Percentiles rank a stretch among this genome's conserved stretches.
phyloP scores from a whole-genome alignment of 805 yeast genomes.

The Candida chilensis region DNA sequence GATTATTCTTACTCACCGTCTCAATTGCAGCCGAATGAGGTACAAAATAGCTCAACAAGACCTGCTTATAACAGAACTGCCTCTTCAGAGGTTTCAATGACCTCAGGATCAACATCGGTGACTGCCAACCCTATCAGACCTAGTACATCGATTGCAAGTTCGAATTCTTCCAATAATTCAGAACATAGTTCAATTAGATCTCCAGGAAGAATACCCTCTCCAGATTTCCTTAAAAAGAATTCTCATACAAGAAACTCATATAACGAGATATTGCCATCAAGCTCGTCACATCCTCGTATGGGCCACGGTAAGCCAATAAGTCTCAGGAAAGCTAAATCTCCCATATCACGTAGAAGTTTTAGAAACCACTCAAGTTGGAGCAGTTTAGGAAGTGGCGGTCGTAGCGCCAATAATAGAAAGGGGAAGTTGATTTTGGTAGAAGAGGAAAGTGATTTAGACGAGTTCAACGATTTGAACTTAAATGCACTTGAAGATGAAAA shows the following conservation, averaged over 20 bases:
- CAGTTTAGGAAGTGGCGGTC: not conserved
- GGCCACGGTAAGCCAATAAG: not conserved
- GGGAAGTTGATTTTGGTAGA: not conserved
- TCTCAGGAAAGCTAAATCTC: not conserved
- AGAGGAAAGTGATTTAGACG: not conserved
- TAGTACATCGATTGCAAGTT: constrained; percentile 7
- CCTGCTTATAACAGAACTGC: constrained; percentile 20
- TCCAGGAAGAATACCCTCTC: constrained; percentile 19
- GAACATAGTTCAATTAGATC: constrained; percentile 26
- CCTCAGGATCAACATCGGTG: constrained; percentile 18
- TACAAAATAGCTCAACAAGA: constrained; percentile 12
- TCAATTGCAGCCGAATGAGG: constrained; percentile 1
- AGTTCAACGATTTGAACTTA: not conserved
- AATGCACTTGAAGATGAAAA: not conserved
- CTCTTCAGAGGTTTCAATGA: constrained; percentile 26
- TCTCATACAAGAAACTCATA: not conserved
- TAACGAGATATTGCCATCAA: not conserved
- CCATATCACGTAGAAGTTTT: not conserved
- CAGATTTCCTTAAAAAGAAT: not conserved
- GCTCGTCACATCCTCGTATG: not conserved
- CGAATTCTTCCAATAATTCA: constrained; percentile 5
- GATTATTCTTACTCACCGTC: constrained; percentile 9
- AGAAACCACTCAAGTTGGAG: not conserved
- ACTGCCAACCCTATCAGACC: too few species aligned
- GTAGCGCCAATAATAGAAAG: not conserved